phyloP scores from a whole-genome alignment of 768 basidiomycete species.

The Podaxis sp. region DNA sequence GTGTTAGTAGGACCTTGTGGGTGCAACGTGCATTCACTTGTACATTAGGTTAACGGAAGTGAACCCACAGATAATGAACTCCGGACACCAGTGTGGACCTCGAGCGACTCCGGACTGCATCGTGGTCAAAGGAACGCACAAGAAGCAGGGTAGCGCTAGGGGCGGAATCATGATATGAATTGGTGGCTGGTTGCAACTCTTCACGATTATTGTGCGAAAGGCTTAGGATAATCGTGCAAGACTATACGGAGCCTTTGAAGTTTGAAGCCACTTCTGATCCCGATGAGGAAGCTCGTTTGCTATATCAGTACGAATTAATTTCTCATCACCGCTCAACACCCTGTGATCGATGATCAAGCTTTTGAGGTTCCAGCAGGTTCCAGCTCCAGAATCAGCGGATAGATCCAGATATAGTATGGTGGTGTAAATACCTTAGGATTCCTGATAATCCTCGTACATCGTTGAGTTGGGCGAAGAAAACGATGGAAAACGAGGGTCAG shows the following conservation, averaged over 20 bases:
- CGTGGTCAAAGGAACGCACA: too few species aligned
- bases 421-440: too few species aligned
- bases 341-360: too few species aligned
- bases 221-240: background rate
- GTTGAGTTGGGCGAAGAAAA: too few species aligned
- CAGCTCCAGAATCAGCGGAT: too few species aligned
- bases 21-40: constrained; percentile 2
- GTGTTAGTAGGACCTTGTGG: constrained; percentile 3
- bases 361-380: too few species aligned
- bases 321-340: background rate
- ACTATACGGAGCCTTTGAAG: background rate
- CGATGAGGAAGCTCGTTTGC: background rate
- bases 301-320: background rate
- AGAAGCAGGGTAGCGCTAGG: background rate
- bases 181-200: background rate
- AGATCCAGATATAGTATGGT: too few species aligned
- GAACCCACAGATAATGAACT: background rate
- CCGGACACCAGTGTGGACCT: background rate
- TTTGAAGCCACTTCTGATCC: background rate
- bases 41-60: background rate
- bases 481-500: too few species aligned
- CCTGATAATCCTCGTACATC: too few species aligned
- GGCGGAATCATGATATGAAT: background rate
- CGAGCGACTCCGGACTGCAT: background rate
- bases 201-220: background rate